Base-by-base conservation (phyloP, 257 asterid species). In the Petunia axillaris region DNA sequence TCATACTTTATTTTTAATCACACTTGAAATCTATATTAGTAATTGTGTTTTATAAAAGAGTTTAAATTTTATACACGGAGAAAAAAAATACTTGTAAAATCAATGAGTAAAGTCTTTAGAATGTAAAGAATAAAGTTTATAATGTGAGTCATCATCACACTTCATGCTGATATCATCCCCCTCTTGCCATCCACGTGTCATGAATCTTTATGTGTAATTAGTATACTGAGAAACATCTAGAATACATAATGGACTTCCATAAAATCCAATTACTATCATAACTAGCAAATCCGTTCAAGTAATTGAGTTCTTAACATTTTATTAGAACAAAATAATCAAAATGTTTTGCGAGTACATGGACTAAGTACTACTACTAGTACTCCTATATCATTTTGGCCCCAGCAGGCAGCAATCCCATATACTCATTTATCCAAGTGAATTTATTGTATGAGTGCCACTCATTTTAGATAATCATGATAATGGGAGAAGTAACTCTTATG, bases 131-230 rank as follows among this genome's bases (percentile, higher is more conserved):
- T 25, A 25, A 25, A 15, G 3, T 54, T 25, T 8, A 54, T 76
- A 84, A n/a, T 77, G 84, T 76, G 54, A 79, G 81, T 57, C 84
- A 86, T 84, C 87, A 86, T 77, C 84, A 82, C 81, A 86, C 89
- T 84, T 84, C 89, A 86, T 81, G 88, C 88, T 84, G 78, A 86
- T 80, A 84, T 84, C 89, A 86, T 84, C 81, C 66, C 70, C 74
- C 67, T 74, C 70, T 11, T 65, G 76, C 10, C 83, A 77, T 80
- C 87, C 84, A 84, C 86, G 83, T 84, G 83, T 77, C 83, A 41
- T 10, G 78, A 70, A 44, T 68, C 50, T 16, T 59, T 43, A 52
- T 67, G 68, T 78, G 14, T 25, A 25, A 25, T 25, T 25, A 25
- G 25, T 25, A 25, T 25, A 25, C 25, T 25, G 25, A 25, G 25